phyloP scores from a whole-genome alignment of 202 grass and related monocot genomes.

The Schoenoplectus tabernaemontani region DNA sequence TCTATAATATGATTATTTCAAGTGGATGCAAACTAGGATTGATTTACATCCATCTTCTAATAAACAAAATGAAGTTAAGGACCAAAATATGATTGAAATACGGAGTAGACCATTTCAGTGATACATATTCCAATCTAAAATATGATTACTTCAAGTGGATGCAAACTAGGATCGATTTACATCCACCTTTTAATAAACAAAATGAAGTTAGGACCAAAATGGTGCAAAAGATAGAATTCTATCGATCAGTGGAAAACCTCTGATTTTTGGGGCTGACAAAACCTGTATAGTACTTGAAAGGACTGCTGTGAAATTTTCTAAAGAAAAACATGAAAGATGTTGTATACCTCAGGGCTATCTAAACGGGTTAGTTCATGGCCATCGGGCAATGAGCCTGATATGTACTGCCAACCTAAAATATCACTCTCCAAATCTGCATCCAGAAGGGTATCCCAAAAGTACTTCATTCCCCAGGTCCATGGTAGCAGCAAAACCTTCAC shows the following conservation, averaged over 20 bases:
- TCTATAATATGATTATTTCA: background rate
- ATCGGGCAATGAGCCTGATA: conserved; percentile 85
- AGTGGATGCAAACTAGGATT: background rate
- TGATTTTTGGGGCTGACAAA: background rate
- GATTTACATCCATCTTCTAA: background rate
- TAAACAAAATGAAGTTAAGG: background rate
- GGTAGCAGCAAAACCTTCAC: conserved; percentile 80
- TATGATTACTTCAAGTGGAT: background rate
- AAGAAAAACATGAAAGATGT: background rate
- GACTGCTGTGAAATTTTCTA: background rate
- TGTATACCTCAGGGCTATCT: conserved; percentile 76
- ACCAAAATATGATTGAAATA: too few relatives aligned
- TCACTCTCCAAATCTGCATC: conserved; percentile 91
- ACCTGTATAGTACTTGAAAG: conserved; percentile 2
- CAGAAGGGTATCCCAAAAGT: conserved; percentile 87
- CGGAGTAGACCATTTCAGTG: background rate
- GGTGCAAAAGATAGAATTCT: background rate
- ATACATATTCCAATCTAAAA: background rate
- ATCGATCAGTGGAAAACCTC: background rate
- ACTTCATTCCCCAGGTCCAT: conserved; percentile 96
- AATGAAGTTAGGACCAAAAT: background rate
- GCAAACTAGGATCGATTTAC: background rate
- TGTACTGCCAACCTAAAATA: conserved; percentile 91
- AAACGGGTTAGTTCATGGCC: conserved; percentile 65
- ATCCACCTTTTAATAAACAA: background rate